Evolutionary conservation across 208 protist species (phyloP), one percentile per base, ranked within the genome.

Genomic region (Eutreptiella sp.): DNA sequence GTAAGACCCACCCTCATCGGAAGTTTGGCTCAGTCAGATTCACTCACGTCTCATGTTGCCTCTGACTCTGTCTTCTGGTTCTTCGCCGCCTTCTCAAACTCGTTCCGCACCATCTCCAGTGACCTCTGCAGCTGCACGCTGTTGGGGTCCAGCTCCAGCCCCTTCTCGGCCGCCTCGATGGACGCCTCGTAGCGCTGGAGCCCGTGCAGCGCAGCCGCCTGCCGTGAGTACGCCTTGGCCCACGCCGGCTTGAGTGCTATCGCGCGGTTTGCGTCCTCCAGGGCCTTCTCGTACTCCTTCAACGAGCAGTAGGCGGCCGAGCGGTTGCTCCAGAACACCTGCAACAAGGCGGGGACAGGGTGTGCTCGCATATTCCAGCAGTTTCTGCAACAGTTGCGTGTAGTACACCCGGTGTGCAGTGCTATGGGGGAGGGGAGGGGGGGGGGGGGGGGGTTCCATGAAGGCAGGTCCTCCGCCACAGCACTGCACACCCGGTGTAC

Each of bases 191-290:
- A 85, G 36, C 80, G 75, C 19, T 74, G 73, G 52, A 95, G 67
- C 4, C 76, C 77, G 59, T 91, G 84, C 4, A 94, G 72, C 1
- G 93, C 87, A 19, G 83, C 83, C n/a, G 83, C 89, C 35, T 82
- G 76, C 41, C 92, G 83, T 26, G 89, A 74, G 67, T 94, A 96
- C 35, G 88, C 90, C 74, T 92, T 92, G 5, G 85, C 63, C 85
- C 88, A 96, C 28, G 77, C 67, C 0, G 86, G 68, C 36, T 87
- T 76, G 23, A 96, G 72, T 4, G 71, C 29, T 42, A 95, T 76
- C 46, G 83, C 88, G 26, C 86, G 80, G 31, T 76, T 33, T 4
- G 90, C 72, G 57, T 96, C 92, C 66, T 77, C 85, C 52, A 92
- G 84, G 14, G 90, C 90, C 14, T 75, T 63, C 0, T 76, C 74